phyloP scores from a whole-genome alignment of 1,284 basidiomycete species.

The Boletus chippewaensis region DNA sequence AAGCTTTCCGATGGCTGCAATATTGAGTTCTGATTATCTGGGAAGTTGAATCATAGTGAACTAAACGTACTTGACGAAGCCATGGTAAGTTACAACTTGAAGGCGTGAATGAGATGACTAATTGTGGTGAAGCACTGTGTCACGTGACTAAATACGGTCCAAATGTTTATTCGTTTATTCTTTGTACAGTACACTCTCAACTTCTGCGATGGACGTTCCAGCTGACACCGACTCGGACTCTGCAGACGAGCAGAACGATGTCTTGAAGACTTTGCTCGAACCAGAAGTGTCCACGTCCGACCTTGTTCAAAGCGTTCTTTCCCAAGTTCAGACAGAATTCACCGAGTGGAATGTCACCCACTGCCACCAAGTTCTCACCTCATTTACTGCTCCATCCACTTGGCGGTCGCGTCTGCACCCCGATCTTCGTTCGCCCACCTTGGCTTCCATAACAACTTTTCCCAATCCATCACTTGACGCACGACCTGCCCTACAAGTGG shows the following conservation, averaged over 20 bases:
- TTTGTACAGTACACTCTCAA: neutral
- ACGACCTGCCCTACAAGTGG: neutral
- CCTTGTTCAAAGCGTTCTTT: slow-evolving; percentile 19
- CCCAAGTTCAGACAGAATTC: slow-evolving; percentile 22
- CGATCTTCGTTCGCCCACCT: slow-evolving; percentile 10
- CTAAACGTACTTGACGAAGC: slow-evolving; percentile 41
- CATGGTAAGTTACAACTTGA: slow-evolving; percentile 26
- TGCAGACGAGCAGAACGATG: slow-evolving; percentile 8
- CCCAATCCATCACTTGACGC: neutral
- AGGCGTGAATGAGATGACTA: neutral
- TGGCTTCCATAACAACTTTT: neutral
- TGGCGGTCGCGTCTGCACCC: slow-evolving; percentile 19
- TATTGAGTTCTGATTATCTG: neutral
- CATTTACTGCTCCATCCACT: slow-evolving; percentile 15
- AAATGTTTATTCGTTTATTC: neutral
- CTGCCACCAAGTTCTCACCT: slow-evolving; percentile 16
- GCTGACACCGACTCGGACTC: slow-evolving; percentile 3
- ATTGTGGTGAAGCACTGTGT: neutral
- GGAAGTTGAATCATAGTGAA: neutral
- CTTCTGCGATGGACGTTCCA: slow-evolving; percentile 4
- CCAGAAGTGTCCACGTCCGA: neutral
- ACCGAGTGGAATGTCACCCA: slow-evolving; percentile 17
- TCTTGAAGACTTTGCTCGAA: slow-evolving; percentile 10
- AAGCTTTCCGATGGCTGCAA: slow-evolving; percentile 65
- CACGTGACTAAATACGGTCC: slow-evolving; percentile 15